Evolutionary conservation across 345 rosid species (phyloP).

Genomic region (Hevea brasiliensis): DNA sequence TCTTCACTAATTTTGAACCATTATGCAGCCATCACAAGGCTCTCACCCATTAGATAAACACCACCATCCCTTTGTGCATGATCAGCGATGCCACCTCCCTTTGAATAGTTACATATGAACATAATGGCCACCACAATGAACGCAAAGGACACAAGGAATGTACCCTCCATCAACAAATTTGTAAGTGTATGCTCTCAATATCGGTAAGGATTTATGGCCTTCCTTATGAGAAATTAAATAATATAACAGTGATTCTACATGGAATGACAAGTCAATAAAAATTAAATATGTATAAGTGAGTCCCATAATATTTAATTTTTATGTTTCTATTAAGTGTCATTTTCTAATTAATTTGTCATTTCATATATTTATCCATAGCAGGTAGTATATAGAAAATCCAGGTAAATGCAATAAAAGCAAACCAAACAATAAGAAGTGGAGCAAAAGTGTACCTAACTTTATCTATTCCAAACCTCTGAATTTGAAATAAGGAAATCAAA

Average conservation of each 20-base stretch:
- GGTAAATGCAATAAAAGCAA: slow-evolving; percentile 32
- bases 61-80: slow-evolving; percentile 26
- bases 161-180: slow-evolving; percentile 51
- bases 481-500: slow-evolving; percentile 38
- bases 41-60: slow-evolving; percentile 53
- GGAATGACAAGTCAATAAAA: slow-evolving; percentile 73
- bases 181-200: too few species aligned
- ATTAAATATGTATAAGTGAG: too few species aligned
- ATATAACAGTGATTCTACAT: slow-evolving; percentile 45
- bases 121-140: slow-evolving; percentile 29
- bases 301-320: too few species aligned
- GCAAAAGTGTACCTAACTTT: slow-evolving; percentile 53
- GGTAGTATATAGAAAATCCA: slow-evolving; percentile 41
- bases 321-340: too few species aligned
- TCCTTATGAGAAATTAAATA: too few species aligned
- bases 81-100: slow-evolving; percentile 14
- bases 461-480: slow-evolving; percentile 48
- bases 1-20: slow-evolving; percentile 39
- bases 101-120: slow-evolving; percentile 45
- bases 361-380: too few species aligned
- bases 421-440: slow-evolving; percentile 47
- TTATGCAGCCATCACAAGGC: slow-evolving; percentile 36
- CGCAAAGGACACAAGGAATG: slow-evolving; percentile 44
- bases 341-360: too few species aligned
- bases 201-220: too few species aligned